Evolutionary conservation across 352 stramenopile species (phyloP).

Genomic region (Globisporangium splendens): DNA sequence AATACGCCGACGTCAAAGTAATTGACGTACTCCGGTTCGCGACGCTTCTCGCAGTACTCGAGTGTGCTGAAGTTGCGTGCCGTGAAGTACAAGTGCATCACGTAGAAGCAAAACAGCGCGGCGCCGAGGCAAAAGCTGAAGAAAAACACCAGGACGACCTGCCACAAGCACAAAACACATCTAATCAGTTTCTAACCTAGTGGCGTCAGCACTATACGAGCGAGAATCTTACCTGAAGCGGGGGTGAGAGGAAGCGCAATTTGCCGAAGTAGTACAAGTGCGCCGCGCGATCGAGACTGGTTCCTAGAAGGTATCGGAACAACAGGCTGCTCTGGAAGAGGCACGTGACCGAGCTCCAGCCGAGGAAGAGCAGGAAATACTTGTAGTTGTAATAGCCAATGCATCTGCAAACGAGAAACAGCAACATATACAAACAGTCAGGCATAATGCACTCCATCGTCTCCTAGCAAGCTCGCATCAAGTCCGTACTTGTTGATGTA

Average conservation of each 20-base stretch:
- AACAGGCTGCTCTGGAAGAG: slow-evolving; percentile 65
- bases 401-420: slow-evolving; percentile 40
- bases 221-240: slow-evolving; percentile 45
- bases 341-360: slow-evolving; percentile 65
- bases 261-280: slow-evolving; percentile 59
- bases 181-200: background rate
- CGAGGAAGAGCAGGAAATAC: slow-evolving; percentile 84
- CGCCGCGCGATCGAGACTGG: slow-evolving; percentile 46
- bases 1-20: slow-evolving; percentile 75
- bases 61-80: slow-evolving; percentile 78
- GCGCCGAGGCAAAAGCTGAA: slow-evolving; percentile 56
- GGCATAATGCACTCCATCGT: background rate
- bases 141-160: slow-evolving; percentile 75
- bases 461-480: background rate
- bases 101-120: slow-evolving; percentile 71
- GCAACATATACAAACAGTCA: background rate
- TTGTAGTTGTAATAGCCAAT: slow-evolving; percentile 90
- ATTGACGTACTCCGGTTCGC: slow-evolving; percentile 73
- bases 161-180: background rate
- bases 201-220: background rate
- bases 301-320: slow-evolving; percentile 55
- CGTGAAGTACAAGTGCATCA: slow-evolving; percentile 71
- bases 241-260: slow-evolving; percentile 44
- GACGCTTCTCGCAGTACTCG: slow-evolving; percentile 85
- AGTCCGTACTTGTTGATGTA: slow-evolving; percentile 85